Evolutionary conservation across 495 filamentous ascomycete species (phyloP).

Genomic region (Acidomyces sp.): DNA sequence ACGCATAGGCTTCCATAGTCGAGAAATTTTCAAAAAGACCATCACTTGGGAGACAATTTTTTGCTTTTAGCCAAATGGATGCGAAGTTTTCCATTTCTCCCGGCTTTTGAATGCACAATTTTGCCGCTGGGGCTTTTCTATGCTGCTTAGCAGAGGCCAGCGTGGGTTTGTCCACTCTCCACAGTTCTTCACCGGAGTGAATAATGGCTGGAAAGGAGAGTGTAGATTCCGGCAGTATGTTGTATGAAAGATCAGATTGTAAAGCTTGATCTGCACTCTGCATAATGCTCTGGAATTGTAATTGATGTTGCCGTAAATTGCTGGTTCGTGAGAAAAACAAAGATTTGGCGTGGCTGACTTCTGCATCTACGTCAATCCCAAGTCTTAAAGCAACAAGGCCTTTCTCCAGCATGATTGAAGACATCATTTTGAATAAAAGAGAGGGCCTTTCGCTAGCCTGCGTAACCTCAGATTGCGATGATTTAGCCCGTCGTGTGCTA

Average conservation of each 20-base stretch:
- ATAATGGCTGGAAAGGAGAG: slow-evolving; percentile 56
- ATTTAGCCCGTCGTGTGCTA: too few relatives aligned
- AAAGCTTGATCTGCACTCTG: slow-evolving; percentile 53
- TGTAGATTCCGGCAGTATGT: slow-evolving; percentile 80
- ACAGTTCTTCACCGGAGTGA: neutral
- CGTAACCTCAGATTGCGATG: too few relatives aligned
- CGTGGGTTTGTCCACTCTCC: too few relatives aligned
- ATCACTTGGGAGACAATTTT: too few relatives aligned
- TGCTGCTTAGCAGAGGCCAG: too few relatives aligned
- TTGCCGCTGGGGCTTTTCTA: too few relatives aligned
- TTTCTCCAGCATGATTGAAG: neutral
- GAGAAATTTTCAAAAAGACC: too few relatives aligned
- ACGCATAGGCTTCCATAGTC: neutral
- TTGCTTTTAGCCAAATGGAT: too few relatives aligned
- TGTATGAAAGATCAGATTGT: slow-evolving; percentile 69
- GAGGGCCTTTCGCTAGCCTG: too few relatives aligned
- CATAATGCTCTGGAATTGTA: slow-evolving; percentile 38
- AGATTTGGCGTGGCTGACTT: neutral
- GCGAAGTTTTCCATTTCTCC: too few relatives aligned
- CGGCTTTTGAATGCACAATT: too few relatives aligned
- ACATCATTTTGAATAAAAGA: neutral
- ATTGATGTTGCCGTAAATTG: slow-evolving; percentile 17
- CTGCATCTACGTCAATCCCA: neutral
- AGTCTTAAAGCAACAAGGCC: neutral
- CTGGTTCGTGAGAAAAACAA: neutral